Evolutionary conservation across 257 asterid genomes (phyloP).

Genomic region (Solanum rostratum): DNA sequence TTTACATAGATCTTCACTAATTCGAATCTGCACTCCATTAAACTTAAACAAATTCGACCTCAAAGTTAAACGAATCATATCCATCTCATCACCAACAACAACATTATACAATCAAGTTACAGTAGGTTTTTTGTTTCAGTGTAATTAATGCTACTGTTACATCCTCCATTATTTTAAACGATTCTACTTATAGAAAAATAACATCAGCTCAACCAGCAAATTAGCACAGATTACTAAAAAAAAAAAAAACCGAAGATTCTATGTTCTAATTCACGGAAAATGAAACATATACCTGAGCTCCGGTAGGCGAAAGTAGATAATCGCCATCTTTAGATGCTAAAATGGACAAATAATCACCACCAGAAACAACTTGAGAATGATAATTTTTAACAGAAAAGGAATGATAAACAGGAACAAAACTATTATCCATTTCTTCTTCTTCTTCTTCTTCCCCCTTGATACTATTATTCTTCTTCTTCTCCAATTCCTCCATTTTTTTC

Average conservation of each 20-base stretch:
- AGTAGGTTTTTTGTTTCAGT: neutral
- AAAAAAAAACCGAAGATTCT: neutral
- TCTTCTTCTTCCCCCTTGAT: neutral
- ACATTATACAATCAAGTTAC: neutral
- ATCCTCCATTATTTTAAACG: neutral
- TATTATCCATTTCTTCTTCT: neutral
- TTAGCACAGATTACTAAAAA: neutral
- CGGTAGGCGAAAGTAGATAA: slow-evolving; percentile 42
- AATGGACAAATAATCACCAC: slow-evolving; percentile 14
- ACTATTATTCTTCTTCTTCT: neutral
- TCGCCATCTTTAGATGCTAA: slow-evolving; percentile 38
- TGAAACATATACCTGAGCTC: slow-evolving; percentile 20
- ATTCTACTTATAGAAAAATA: neutral
- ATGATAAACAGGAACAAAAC: neutral
- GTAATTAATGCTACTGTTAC: neutral
- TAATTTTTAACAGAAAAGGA: neutral
- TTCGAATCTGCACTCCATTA: neutral
- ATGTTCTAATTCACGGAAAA: neutral
- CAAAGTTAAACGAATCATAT: neutral
- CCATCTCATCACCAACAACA: neutral
- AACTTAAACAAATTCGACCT: neutral
- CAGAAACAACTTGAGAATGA: neutral
- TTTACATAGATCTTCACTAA: neutral
- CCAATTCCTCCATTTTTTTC: neutral
- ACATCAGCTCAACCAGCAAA: neutral